phyloP scores from a whole-genome alignment of 2,329 filamentous ascomycete genomes.

The Tolypocladium tropicale region DNA sequence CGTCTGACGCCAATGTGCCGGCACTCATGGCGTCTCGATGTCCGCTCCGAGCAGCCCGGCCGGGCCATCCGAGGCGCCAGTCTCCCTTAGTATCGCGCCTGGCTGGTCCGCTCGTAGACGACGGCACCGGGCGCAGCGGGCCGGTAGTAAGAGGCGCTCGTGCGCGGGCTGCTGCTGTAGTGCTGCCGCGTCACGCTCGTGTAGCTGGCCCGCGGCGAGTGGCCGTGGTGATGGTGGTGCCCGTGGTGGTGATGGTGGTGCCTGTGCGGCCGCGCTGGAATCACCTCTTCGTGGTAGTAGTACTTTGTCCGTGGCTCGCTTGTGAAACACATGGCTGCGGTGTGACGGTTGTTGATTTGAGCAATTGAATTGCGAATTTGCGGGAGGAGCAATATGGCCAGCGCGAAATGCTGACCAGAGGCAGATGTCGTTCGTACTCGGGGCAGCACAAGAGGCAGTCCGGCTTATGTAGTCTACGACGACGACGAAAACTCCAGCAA shows the following conservation, averaged over 20 bases:
- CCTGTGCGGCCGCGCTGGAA: conserved; percentile 30
- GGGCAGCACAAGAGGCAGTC: no score
- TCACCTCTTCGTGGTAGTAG: conserved; percentile 46
- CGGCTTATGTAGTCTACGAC: no score
- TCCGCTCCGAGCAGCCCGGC: background rate
- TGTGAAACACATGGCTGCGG: conserved; percentile 38
- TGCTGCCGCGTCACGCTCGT: conserved; percentile 26
- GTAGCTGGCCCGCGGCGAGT: conserved; percentile 33
- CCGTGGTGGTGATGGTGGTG: conserved; percentile 24
- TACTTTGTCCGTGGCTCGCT: conserved; percentile 33
- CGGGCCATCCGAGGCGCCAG: background rate
- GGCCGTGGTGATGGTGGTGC: conserved; percentile 20
- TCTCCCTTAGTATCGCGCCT: conserved; percentile 16
- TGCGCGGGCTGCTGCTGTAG: conserved; percentile 29
- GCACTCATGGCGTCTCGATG: background rate
- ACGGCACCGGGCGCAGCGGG: conserved; percentile 16
- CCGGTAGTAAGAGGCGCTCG: conserved; percentile 20
- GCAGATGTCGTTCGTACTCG: no score
- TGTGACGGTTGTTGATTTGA: background rate
- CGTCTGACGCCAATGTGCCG: background rate
- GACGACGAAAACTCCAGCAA: background rate
- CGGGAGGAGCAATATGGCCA: no score
- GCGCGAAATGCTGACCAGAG: background rate
- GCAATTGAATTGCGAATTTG: no score
- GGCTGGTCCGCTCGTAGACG: conserved; percentile 29